Conservation (phyloP, 75 land plant species). For the Chamaecyparis obtusa region DNA sequence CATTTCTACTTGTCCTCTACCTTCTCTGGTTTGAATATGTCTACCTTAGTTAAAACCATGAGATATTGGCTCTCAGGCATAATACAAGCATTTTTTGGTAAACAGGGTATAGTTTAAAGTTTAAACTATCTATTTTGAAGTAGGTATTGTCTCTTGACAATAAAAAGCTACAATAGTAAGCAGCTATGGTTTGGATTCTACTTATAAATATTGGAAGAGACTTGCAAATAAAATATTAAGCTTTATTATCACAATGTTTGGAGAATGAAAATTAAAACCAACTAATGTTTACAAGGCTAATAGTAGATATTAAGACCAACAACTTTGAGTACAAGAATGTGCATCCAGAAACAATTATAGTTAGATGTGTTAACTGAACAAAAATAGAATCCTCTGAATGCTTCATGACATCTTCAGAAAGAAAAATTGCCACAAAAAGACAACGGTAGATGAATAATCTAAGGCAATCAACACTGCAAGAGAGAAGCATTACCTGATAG, state of each 20-base stretch:
- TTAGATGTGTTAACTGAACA: background rate
- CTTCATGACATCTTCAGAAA: background rate
- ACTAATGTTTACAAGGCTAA: background rate
- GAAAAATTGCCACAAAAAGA: background rate
- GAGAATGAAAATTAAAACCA: background rate
- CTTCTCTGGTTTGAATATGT: background rate
- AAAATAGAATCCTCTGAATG: background rate
- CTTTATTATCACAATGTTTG: background rate
- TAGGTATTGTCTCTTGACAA: background rate
- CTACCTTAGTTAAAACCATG: background rate
- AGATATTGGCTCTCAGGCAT: background rate
- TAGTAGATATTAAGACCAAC: background rate
- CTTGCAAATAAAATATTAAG: background rate
- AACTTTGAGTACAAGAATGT: background rate
- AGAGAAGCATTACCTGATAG: slow-evolving; percentile 50
- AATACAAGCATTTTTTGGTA: background rate
- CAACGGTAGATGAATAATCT: background rate
- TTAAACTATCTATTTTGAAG: background rate
- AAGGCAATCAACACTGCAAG: background rate
- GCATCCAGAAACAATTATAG: background rate
- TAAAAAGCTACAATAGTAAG: background rate
- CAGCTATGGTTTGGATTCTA: background rate
- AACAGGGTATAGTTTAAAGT: background rate
- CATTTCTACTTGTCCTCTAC: background rate
- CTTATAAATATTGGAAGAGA: background rate